Evolutionary conservation across 331 rosid genomes (phyloP), one percentile per base, ranked within the genome.

Genomic region (Dryas integrifolia): DNA sequence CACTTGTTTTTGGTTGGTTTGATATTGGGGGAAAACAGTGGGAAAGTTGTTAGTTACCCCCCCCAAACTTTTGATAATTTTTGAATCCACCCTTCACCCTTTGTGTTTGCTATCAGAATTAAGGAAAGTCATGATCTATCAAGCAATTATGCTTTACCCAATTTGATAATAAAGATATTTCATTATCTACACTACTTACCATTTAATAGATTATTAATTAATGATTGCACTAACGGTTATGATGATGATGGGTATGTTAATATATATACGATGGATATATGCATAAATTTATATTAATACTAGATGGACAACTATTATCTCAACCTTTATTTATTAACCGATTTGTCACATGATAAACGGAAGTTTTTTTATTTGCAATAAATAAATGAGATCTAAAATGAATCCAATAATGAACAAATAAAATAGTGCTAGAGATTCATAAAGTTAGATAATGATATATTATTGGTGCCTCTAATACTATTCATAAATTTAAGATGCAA

Each of bases 1-100:
- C 76, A 58, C 73, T 73, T 76, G n/a, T 50, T 75, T 68, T 71
- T 6, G 43, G 41, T 79, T 73, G 59, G 21, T 75, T 77, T 76
- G 75, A 74, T 72, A 5, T 35, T 8, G n/a, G 35, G 67, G 26
- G 58, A 38, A 45, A 59, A 47, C 38, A 64, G 48, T 26, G 18
- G 73, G 52, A 67, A 67, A 72, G 26, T 47, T 68, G 57, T 50
- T 66, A 30, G 2, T 16, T 11, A 8, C 72, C 41, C 44, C 72
- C 52, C 72, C 46, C 45, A 18, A 13, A 21, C 24, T 12, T 40
- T 66, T 13, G 4, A 56, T 51, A 24, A 40, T n/a, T 64, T 61
- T 39, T 51, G 11, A 57, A 50, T 47, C 57, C 39, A 50, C 26
- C 41, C 40, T 7, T 5, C 10, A 9, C 15, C 16, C 35, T 30